Percentiles rank a stretch among this genome's conserved stretches.
Conservation (phyloP, 1,284 basidiomycete species). For the Porogramme epimiltina region DNA sequence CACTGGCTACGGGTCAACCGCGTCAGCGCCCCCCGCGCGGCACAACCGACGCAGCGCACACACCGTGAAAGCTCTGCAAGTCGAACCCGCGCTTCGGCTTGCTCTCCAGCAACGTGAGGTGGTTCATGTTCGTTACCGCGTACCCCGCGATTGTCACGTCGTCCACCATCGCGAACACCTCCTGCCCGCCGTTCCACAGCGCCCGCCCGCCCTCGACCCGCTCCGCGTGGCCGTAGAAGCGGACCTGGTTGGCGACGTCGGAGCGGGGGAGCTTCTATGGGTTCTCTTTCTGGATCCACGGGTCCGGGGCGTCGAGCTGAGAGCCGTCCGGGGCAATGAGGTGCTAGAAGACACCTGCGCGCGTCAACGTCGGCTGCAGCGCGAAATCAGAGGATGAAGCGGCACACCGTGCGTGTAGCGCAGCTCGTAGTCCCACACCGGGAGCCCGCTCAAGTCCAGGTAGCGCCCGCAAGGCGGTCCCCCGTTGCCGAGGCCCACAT, state of each 20-base stretch:
- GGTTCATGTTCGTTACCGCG: conserved; percentile 76
- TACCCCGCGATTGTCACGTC: conserved; percentile 92
- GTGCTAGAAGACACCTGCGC: conserved; percentile 81
- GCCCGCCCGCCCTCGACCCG: conserved; percentile 66
- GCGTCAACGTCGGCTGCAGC: too few relatives aligned
- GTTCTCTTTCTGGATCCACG: conserved; percentile 88
- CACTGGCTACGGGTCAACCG: conserved; percentile 52
- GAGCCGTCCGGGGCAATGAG: conserved; percentile 80
- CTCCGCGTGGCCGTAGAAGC: conserved; percentile 86
- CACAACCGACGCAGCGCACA: not conserved
- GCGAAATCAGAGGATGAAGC: not conserved
- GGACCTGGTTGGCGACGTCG: conserved; percentile 79
- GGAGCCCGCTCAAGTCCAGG: conserved; percentile 80
- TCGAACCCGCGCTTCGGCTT: conserved; percentile 93
- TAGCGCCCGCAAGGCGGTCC: conserved; percentile 92
- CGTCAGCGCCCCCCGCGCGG: not conserved
- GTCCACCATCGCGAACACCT: conserved; percentile 88
- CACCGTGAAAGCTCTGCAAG: conserved; percentile 88
- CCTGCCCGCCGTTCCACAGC: conserved; percentile 87
- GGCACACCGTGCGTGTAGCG: conserved; percentile 82
- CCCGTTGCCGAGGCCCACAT: conserved; percentile 88
- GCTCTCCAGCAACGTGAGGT: conserved; percentile 80
- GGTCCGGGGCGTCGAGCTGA: conserved; percentile 90
- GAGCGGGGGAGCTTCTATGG: conserved; percentile 88
- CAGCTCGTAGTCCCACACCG: conserved; percentile 89